Evolutionary conservation across 148 eudicot species (phyloP).

Genomic region (Polygonum maritimum): DNA sequence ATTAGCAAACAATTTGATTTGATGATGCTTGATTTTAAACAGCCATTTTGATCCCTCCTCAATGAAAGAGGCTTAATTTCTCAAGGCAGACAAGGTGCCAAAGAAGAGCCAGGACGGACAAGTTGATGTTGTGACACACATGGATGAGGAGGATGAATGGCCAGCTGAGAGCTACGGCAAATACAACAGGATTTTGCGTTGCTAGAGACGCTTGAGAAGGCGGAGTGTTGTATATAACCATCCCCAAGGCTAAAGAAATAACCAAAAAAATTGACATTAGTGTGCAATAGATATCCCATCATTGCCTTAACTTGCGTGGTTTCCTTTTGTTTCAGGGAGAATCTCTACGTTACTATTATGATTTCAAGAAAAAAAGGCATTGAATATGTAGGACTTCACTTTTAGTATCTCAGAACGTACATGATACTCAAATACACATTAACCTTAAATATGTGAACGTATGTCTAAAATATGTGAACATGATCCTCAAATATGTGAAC

Average conservation of each 20-base stretch:
- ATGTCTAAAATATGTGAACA: too few species aligned
- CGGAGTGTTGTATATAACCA: slow-evolving; percentile 62
- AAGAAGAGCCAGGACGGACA: slow-evolving; percentile 13
- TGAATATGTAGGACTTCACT: too few species aligned
- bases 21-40: neutral
- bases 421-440: too few species aligned
- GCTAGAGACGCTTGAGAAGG: slow-evolving; percentile 64
- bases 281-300: slow-evolving; percentile 30
- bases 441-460: too few species aligned
- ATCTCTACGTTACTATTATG: too few species aligned
- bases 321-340: neutral
- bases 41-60: neutral
- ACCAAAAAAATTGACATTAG: slow-evolving; percentile 50
- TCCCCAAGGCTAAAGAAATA: slow-evolving; percentile 43
- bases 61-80: neutral
- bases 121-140: slow-evolving; percentile 4
- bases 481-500: too few species aligned
- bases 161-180: slow-evolving; percentile 50
- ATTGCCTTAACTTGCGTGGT: too few species aligned
- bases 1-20: too few species aligned
- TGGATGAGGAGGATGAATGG: slow-evolving; percentile 35
- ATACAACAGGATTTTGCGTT: slow-evolving; percentile 44
- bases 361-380: too few species aligned
- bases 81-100: slow-evolving; percentile 49
- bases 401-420: too few species aligned